phyloP scores from a whole-genome alignment of 805 yeast genomes.

The Metschnikowia reukaufii region DNA sequence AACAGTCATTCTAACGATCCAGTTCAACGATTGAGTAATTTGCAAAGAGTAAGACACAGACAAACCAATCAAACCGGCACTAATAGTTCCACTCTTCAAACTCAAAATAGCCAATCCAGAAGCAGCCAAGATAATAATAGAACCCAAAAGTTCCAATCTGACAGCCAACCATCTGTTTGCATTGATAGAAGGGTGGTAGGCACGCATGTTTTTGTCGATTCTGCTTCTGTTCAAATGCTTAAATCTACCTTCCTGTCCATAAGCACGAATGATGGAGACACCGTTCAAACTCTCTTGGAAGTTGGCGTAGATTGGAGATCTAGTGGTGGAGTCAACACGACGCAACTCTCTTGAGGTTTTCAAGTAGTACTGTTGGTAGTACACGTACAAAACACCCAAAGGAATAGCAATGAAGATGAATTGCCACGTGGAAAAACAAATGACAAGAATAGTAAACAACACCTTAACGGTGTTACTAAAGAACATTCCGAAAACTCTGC shows the following conservation, averaged over 20 bases:
- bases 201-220: conserved; percentile 85
- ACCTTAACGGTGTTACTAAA: conserved; percentile 62
- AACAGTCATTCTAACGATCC: conserved; percentile 99
- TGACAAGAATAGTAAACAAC: conserved; percentile 74
- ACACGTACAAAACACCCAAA: conserved; percentile 59
- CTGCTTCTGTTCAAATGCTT: conserved; percentile 61
- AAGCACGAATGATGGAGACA: conserved; percentile 73
- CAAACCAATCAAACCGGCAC: conserved; percentile 92
- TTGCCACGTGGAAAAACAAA: conserved; percentile 85
- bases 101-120: conserved; percentile 78
- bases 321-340: conserved; percentile 75
- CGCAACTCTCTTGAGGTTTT: conserved; percentile 79
- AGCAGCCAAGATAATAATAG: conserved; percentile 81
- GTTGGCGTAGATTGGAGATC: conserved; percentile 80
- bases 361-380: conserved; percentile 75
- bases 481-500: conserved; percentile 70
- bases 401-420: conserved; percentile 74
- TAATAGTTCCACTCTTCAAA: conserved; percentile 63
- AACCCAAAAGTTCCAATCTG: conserved; percentile 87
- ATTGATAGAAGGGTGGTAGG: conserved; percentile 86
- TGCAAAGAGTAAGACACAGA: conserved; percentile 91
- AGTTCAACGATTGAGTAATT: conserved; percentile 88
- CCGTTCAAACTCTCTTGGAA: conserved; percentile 82
- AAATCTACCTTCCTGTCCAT: conserved; percentile 64
- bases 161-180: conserved; percentile 98